These are phyloP conservation scores for Beauveria bassiana DNA, from an alignment of 2,329 filamentous ascomycete species.

Conservation along the genomic window DNA sequence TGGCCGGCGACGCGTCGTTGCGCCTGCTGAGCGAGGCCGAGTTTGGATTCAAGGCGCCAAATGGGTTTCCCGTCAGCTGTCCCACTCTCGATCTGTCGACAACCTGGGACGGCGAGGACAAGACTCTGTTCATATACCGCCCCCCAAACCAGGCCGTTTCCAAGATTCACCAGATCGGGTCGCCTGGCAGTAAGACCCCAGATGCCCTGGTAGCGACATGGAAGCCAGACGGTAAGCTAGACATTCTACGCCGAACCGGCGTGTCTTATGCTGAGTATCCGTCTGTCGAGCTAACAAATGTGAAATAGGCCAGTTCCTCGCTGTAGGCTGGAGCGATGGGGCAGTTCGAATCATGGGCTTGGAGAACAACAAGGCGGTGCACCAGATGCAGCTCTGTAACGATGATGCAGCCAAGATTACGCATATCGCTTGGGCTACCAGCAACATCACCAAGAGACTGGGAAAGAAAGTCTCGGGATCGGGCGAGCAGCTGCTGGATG, in stretches of 20 bases:
- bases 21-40: constrained; percentile 48
- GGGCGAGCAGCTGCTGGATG: background rate
- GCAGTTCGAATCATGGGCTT: constrained; percentile 68
- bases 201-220: constrained; percentile 47
- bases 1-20: constrained; percentile 29
- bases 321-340: constrained; percentile 77
- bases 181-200: constrained; percentile 32
- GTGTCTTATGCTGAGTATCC: background rate
- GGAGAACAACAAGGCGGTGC: constrained; percentile 74
- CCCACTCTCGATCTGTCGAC: constrained; percentile 80
- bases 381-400: constrained; percentile 54
- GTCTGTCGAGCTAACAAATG: constrained; percentile 13
- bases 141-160: constrained; percentile 63
- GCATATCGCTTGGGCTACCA: constrained; percentile 48
- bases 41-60: constrained; percentile 46
- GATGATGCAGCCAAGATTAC: constrained; percentile 35
- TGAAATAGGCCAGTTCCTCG: constrained; percentile 60
- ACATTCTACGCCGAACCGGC: background rate
- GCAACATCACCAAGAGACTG: constrained; percentile 28
- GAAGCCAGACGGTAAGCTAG: constrained; percentile 58
- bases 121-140: constrained; percentile 67
- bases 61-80: constrained; percentile 62
- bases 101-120: constrained; percentile 56
- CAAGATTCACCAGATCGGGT: constrained; percentile 39
- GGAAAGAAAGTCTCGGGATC: constrained; percentile 16